A percentile compares a stretch with the other conserved stretches of the same genome.
These are phyloP conservation scores for Plasmopara halstedii DNA, from an alignment of 352 stramenopile species.

Conservation along the genomic window DNA sequence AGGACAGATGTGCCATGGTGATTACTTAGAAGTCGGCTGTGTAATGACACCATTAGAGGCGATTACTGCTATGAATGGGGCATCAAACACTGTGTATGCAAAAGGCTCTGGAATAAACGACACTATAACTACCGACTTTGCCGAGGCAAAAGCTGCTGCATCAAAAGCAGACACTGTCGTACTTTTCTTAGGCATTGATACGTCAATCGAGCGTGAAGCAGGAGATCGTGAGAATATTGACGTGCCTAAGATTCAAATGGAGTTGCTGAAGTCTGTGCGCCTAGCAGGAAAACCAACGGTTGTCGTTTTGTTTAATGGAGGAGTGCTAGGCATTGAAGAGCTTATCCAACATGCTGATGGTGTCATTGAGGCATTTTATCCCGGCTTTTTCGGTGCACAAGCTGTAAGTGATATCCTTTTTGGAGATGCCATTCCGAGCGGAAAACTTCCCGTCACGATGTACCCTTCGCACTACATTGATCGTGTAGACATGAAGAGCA, in stretches of 20 bases:
- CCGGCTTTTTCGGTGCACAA: constrained; percentile 70
- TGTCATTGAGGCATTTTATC: constrained; percentile 78
- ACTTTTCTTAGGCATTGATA: constrained; percentile 80
- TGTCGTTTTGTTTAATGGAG: constrained; percentile 85
- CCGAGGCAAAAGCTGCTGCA: constrained; percentile 31
- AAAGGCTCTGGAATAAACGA: constrained; percentile 55
- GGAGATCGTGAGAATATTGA: constrained; percentile 69
- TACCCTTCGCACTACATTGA: constrained; percentile 76
- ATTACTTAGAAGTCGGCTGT: constrained; percentile 57
- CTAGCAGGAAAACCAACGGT: constrained; percentile 54
- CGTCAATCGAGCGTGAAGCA: constrained; percentile 65
- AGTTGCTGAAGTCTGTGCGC: constrained; percentile 65
- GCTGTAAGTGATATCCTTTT: constrained; percentile 82
- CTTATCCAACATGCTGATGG: constrained; percentile 54
- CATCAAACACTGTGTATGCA: constrained; percentile 28
- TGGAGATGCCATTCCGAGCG: constrained; percentile 67
- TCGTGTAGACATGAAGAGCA: constrained; percentile 74
- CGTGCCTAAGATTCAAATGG: constrained; percentile 62
- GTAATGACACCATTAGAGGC: constrained; percentile 67
- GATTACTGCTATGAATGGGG: constrained; percentile 36
- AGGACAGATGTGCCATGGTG: constrained; percentile 74
- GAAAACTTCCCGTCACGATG: constrained; percentile 84
- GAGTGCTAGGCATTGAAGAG: constrained; percentile 70
- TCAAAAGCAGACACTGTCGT: constrained; percentile 47
- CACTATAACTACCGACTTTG: constrained; percentile 49